Base-by-base conservation (phyloP, 768 basidiomycete genomes). In the Russula brevipes region DNA sequence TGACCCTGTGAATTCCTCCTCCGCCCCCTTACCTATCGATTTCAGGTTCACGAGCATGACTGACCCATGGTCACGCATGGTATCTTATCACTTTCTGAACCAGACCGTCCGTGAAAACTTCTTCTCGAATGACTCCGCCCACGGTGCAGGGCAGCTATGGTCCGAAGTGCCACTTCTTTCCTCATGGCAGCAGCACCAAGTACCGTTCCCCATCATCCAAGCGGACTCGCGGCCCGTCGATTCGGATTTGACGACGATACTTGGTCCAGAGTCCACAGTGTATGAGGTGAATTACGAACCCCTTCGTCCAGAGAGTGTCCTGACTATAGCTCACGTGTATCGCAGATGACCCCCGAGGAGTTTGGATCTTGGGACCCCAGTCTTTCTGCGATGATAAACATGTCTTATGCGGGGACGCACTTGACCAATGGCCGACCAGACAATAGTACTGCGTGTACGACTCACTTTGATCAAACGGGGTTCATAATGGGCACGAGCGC, bases 401-500 rank as follows among this genome's bases (percentile, higher is more conserved):
- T 83, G 33, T 74, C 81, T 0, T 84, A 80, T 66, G 79, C 82
- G 6, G 93, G 93, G 5, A 90, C 89, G 0, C 77, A 79, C 63
- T 70, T 92, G 17, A 71, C 73, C 30, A 81, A 86, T 60, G 89
- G 87, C 3, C 69, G 76, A 61, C 80, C 86, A 0, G 75, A 73
- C 11, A 84, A 82, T 63, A 72, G 76, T 6, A 81, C 83, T 11
- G 73, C 81, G 1, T 95, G 93, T 71, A 85, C 85, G 12, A 82
- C 80, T 5, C 85, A 85, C 7, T 92, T 91, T 68, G 89, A 92
- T 70, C 87, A 88, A 71, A 82, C 80, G 0, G 81, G 80, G 0
- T 93, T 90, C 71, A 71, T 92, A 39, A 86, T 90, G 78, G 91
- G 88, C 9, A 83, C 83, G 2, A 90, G 89, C 42, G 82, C 88